Base-by-base conservation (phyloP, 139 green algal species). In the Tetradesmus lagerheimii region DNA sequence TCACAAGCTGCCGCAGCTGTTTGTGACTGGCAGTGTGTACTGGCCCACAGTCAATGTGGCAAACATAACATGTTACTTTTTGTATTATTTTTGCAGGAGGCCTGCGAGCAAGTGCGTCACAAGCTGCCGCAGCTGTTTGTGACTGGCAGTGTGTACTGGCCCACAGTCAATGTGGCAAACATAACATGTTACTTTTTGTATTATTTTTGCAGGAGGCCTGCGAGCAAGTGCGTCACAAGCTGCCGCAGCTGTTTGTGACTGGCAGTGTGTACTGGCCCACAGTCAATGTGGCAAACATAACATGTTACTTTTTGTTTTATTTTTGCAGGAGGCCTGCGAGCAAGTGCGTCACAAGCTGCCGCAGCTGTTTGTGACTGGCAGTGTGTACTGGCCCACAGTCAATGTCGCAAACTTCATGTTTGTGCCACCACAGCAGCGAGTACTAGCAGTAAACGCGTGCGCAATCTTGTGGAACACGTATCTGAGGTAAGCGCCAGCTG, bases 371-470 rank as follows among this genome's bases (percentile, higher is more conserved):
- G 25, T 89, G 16, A 71, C 77, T 0, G 93, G 93, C 18, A 88
- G 50, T 5, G 85, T 84, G 27, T 88, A 80, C 39, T 88, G 94
- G 94, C 91, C 93, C 1, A 27, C 80, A 12, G 94, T 90, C 45
- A 96, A 95, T 85, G 11, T 94, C 6, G 20, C 93, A 38, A 96
- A 96, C 82, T 96, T 96, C 80, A 81, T 88, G 81, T 87, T 92
- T 41, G 91, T 94, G 62, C 88, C 93, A 18, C 75, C 88, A 12
- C 2, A n/a, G 4, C 43, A 81, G 35, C 89, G 94, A 12, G 80
- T 96, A 11, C 35, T 93, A 37, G 93, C 89, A 31, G 66, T 93
- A 25, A 94, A 95, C 79, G n/a, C 43, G 15, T 35, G 41, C 25
- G 92, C 89, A 11, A 87, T 95, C 0, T 16, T 88, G 0, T 96